Evolutionary conservation across 176 grass and related monocot species (phyloP).

Genomic region (Leersia perrieri): DNA sequence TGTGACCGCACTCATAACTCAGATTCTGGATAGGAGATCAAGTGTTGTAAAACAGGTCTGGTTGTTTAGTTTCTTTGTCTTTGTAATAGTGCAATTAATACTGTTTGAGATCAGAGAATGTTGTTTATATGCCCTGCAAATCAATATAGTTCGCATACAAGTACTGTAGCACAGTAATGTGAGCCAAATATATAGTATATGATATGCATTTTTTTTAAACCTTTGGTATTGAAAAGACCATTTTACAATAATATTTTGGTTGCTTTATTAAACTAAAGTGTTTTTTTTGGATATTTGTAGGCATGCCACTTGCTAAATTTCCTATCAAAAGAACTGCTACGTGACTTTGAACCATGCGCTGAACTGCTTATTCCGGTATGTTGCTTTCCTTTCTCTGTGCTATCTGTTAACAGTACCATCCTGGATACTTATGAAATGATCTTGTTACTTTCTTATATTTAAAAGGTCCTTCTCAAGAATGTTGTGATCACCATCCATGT

Average conservation of each 20-base stretch:
- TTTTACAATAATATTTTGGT: not conserved
- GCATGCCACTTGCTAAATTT: constrained; percentile 80
- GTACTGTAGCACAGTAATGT: not conserved
- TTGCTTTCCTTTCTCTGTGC: not conserved
- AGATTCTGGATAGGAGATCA: constrained; percentile 81
- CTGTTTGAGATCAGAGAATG: not conserved
- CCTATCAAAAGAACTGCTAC: constrained; percentile 67
- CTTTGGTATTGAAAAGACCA: not conserved
- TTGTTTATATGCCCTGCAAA: not conserved
- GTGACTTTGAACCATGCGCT: constrained; percentile 77
- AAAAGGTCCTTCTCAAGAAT: constrained; percentile 81
- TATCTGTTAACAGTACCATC: not conserved
- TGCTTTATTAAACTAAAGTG: not conserved
- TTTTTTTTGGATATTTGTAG: constrained; percentile 38
- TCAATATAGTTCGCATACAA: not conserved
- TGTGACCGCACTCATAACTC: constrained; percentile 63
- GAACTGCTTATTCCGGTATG: constrained; percentile 83
- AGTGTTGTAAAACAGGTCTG: constrained; percentile 86
- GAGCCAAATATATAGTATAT: not conserved
- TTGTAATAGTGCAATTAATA: not conserved
- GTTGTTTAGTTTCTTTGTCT: not conserved
- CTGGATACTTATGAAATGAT: constrained; percentile 15
- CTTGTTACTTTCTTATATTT: not conserved
- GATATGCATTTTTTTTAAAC: not conserved
- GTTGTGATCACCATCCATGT: constrained; percentile 87